Percentiles rank a stretch among this genome's conserved stretches.
phyloP scores from a whole-genome alignment of 2,329 filamentous ascomycete species.

The Microsporum audouinii region DNA sequence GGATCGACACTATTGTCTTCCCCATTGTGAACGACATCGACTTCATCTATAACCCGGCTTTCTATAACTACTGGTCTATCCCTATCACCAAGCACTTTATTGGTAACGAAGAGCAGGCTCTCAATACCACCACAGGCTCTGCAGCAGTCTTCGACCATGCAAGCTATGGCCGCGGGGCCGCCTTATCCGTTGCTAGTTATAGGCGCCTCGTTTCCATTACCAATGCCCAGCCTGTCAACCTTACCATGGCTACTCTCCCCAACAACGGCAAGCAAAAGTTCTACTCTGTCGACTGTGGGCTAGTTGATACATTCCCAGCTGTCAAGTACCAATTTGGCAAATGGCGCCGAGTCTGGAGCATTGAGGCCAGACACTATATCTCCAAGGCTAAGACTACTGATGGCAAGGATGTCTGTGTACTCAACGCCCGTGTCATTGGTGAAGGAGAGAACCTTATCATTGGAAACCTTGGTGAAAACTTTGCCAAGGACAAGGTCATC shows the following conservation, averaged over 20 bases:
- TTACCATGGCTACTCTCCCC: constrained; percentile 8
- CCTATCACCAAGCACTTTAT: constrained; percentile 14
- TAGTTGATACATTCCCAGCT: constrained; percentile 10
- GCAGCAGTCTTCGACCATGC: constrained; percentile 16
- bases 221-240: constrained; percentile 12
- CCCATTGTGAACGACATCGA: constrained; percentile 15
- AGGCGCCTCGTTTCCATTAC: constrained; percentile 12
- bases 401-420: constrained; percentile 14
- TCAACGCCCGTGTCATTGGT: constrained; percentile 16
- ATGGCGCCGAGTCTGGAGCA: constrained; percentile 14
- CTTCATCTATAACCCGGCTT: constrained; percentile 15
- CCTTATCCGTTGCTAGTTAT: constrained; percentile 14
- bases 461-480: constrained; percentile 16
- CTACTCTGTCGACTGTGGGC: constrained; percentile 14
- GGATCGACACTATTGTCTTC: constrained; percentile 15
- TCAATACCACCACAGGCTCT: constrained; percentile 15
- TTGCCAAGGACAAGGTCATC: constrained; percentile 17
- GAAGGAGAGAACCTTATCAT: constrained; percentile 13
- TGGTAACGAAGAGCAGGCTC: constrained; percentile 14
- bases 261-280: constrained; percentile 16
- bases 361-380: constrained; percentile 13
- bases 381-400: constrained; percentile 7
- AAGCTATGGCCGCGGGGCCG: constrained; percentile 15
- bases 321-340: constrained; percentile 14
- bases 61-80: constrained; percentile 16